Evolutionary conservation across 1,139 yeast species (phyloP).

Genomic region (Blastobotrys ciferrii): DNA sequence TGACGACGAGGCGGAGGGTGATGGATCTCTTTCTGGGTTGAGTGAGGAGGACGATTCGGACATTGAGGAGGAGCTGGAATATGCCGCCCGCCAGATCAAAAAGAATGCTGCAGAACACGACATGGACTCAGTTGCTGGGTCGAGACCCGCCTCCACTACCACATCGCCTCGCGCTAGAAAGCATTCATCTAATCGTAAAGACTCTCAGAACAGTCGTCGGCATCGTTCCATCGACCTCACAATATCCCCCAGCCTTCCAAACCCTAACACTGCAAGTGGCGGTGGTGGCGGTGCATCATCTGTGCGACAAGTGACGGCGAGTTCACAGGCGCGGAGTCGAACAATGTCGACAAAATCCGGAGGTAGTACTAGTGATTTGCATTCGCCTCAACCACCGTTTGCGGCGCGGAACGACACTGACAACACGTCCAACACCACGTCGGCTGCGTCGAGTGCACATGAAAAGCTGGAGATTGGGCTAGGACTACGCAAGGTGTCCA

Average conservation of each 20-base stretch:
- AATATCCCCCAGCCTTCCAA: conserved; percentile 1
- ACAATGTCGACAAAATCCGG: conserved; percentile 5
- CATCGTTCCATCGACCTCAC: conserved; percentile 7
- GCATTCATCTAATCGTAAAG: neutral
- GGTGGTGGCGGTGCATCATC: conserved; percentile 2
- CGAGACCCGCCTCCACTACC: conserved; percentile 18
- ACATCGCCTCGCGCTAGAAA: conserved; percentile 24
- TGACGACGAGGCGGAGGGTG: conserved; percentile 17
- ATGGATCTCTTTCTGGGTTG: conserved; percentile 18
- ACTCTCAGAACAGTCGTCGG: neutral
- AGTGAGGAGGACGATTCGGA: conserved; percentile 37
- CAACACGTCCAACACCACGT: neutral
- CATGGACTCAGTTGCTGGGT: conserved; percentile 11
- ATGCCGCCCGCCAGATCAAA: conserved; percentile 34
- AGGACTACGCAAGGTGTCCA: conserved; percentile 10
- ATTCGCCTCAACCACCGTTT: conserved; percentile 8
- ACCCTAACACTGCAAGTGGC: neutral
- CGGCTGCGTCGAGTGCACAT: conserved; percentile 12
- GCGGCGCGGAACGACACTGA: conserved; percentile 1
- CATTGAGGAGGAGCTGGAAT: conserved; percentile 37
- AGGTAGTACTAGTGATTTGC: conserved; percentile 5
- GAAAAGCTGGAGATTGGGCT: conserved; percentile 19
- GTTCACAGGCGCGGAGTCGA: neutral
- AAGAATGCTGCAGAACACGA: conserved; percentile 23
- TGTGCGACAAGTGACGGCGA: neutral